Evolutionary conservation across 306 rosid genomes (phyloP).

Genomic region (Lupinus albus): DNA sequence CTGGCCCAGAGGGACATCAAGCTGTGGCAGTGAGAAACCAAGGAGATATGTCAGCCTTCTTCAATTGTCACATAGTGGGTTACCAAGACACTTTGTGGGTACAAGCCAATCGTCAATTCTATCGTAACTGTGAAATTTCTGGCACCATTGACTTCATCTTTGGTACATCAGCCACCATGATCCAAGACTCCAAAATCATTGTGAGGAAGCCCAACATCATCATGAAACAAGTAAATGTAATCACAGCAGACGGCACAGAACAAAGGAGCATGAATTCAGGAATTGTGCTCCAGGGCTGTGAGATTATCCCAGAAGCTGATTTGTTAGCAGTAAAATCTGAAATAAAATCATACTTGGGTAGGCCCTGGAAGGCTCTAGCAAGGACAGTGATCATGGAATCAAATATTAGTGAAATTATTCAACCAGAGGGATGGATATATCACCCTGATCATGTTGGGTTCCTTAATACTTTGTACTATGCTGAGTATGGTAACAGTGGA

Average conservation of each 20-base stretch:
- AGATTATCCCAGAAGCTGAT: constrained; percentile 48
- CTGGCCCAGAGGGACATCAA: constrained; percentile 62
- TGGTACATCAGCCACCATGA: constrained; percentile 47
- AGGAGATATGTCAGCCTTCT: constrained; percentile 54
- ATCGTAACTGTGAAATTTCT: constrained; percentile 65
- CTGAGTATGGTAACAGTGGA: constrained; percentile 62
- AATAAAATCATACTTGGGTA: constrained; percentile 52
- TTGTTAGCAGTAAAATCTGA: constrained; percentile 15
- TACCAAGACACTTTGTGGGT: constrained; percentile 70
- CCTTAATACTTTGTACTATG: constrained; percentile 52
- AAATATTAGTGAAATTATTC: constrained; percentile 44
- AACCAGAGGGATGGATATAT: constrained; percentile 43
- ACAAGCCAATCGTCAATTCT: constrained; percentile 60
- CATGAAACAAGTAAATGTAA: constrained; percentile 35
- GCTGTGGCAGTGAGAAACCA: constrained; percentile 72
- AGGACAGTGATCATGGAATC: constrained; percentile 56
- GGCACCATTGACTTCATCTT: constrained; percentile 78
- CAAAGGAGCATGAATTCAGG: constrained; percentile 30
- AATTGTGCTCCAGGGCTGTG: constrained; percentile 59
- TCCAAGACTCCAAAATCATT: constrained; percentile 57
- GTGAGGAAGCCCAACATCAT: constrained; percentile 53
- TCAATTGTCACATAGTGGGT: constrained; percentile 55
- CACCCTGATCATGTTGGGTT: not conserved
- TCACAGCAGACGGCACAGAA: constrained; percentile 55
- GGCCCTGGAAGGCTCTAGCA: constrained; percentile 68